phyloP scores from a whole-genome alignment of 176 grass and related monocot species.

The Ensete ventricosum region DNA sequence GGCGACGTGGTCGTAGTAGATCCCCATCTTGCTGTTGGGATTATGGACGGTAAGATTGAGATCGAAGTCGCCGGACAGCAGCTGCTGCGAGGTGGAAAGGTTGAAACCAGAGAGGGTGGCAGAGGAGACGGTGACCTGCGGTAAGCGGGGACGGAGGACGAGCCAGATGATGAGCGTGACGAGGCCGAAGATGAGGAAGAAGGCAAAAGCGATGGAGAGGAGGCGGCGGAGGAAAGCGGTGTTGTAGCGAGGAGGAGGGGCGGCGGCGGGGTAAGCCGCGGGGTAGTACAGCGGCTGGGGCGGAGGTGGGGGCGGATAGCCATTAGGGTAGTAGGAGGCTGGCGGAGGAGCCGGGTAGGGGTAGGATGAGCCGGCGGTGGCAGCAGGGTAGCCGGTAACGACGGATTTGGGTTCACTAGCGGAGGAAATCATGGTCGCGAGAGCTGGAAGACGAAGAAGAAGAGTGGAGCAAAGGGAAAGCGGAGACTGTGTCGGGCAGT shows the following conservation, averaged over 20 bases:
- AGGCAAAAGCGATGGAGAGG: conserved; percentile 38
- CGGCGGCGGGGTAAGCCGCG: conserved; percentile 12
- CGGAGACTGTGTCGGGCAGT: not conserved
- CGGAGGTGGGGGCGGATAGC: conserved; percentile 18
- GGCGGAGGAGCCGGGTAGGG: conserved; percentile 22
- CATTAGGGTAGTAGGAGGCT: conserved; percentile 23
- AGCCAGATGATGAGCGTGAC: conserved; percentile 76
- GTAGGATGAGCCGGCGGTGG: conserved; percentile 20
- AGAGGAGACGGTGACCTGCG: conserved; percentile 50
- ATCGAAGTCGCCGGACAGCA: conserved; percentile 51
- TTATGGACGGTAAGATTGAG: conserved; percentile 49
- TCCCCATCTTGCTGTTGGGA: conserved; percentile 68
- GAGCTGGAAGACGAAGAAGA: not conserved
- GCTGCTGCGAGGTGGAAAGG: conserved; percentile 34
- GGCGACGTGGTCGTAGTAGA: conserved; percentile 40
- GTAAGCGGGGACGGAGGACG: conserved; percentile 63
- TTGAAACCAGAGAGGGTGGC: conserved; percentile 47
- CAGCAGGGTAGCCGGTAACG: conserved; percentile 10
- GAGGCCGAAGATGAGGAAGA: conserved; percentile 54
- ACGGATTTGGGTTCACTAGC: conserved; percentile 25
- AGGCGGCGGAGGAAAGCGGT: conserved; percentile 53
- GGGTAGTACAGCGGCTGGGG: conserved; percentile 21
- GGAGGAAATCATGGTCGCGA: conserved; percentile 4
- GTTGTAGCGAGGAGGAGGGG: not conserved
- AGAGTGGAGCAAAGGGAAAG: too few species aligned